Percentiles rank a stretch among this genome's conserved stretches.
These are phyloP conservation scores for Schizosaccharomyces versatilis DNA, from an alignment of 1,139 yeast genomes.

Conservation along the genomic window DNA sequence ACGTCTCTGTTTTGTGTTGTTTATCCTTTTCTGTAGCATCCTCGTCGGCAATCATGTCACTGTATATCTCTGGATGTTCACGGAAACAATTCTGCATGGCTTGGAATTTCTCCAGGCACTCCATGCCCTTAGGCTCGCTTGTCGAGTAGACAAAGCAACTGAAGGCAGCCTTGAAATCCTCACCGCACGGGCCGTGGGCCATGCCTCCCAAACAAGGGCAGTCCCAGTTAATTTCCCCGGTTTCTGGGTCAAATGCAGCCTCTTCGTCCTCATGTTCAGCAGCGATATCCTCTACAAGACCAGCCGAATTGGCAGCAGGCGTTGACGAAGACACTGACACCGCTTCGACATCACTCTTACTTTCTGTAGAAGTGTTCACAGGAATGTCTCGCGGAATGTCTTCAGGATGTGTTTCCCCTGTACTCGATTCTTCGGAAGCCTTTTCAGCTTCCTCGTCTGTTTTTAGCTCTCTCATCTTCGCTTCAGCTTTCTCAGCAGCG, in stretches of 20 bases:
- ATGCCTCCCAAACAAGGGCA: conserved; percentile 97
- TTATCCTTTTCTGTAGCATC: not conserved
- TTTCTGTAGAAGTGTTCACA: too few species aligned
- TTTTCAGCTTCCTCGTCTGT: not conserved
- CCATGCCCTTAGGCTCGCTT: conserved; percentile 91
- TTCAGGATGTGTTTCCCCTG: not conserved
- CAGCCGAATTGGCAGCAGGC: not conserved
- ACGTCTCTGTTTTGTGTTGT: not conserved
- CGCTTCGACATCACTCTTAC: too few species aligned
- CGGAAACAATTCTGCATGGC: conserved; percentile 86
- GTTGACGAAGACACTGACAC: too few species aligned
- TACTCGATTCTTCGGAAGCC: not conserved
- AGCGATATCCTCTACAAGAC: not conserved
- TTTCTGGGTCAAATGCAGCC: conserved; percentile 85
- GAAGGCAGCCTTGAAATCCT: conserved; percentile 82
- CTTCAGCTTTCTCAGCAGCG: not conserved
- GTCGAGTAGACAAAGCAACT: conserved; percentile 88
- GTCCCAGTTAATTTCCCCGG: conserved; percentile 99
- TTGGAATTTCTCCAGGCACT: conserved; percentile 79
- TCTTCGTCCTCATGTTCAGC: conserved; percentile 13
- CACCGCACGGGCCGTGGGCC: conserved; percentile 56
- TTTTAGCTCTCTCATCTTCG: not conserved
- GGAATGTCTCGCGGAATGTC: not conserved
- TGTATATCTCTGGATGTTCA: conserved; percentile 78
- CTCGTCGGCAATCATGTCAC: conserved; percentile 30